Evolutionary conservation across 2,329 filamentous ascomycete genomes (phyloP).

Genomic region (Alternaria viburni): DNA sequence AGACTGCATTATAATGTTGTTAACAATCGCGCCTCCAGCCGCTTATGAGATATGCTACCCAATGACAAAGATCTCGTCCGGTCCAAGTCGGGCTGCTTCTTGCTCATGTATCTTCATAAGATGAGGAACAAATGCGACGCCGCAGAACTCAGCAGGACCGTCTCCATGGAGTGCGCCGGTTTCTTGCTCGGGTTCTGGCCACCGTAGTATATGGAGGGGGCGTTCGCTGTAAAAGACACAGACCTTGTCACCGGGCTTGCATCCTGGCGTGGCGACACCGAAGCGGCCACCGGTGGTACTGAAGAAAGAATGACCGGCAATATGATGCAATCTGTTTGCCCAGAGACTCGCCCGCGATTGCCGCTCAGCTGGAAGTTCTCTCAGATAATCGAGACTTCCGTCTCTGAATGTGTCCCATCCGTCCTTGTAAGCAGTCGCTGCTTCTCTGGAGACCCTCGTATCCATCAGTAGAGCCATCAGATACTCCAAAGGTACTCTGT

Average conservation of each 20-base stretch:
- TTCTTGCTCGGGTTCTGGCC: background rate
- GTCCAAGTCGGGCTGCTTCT: slow-evolving; percentile 5
- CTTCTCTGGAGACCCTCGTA: background rate
- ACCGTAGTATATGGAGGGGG: background rate
- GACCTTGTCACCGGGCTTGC: background rate
- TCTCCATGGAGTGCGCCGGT: background rate
- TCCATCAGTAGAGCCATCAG: background rate
- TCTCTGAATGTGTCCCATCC: background rate
- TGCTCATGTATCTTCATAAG: slow-evolving; percentile 7
- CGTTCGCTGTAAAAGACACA: background rate
- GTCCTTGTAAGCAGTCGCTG: background rate
- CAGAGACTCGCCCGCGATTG: rapidly evolving
- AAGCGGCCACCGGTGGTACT: background rate
- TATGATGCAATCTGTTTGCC: rapidly evolving
- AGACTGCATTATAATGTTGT: too few relatives aligned
- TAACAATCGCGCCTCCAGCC: too few relatives aligned
- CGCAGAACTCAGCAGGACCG: background rate
- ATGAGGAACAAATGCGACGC: background rate
- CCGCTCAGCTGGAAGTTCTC: background rate
- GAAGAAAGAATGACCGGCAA: background rate
- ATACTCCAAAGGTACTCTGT: background rate
- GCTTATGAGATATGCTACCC: background rate
- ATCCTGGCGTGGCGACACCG: background rate
- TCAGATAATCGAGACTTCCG: rapidly evolving
- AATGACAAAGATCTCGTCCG: background rate